Evolutionary conservation across 371 early-diverging fungal species (phyloP).

Genomic region (Mucor lusitanicus): DNA sequence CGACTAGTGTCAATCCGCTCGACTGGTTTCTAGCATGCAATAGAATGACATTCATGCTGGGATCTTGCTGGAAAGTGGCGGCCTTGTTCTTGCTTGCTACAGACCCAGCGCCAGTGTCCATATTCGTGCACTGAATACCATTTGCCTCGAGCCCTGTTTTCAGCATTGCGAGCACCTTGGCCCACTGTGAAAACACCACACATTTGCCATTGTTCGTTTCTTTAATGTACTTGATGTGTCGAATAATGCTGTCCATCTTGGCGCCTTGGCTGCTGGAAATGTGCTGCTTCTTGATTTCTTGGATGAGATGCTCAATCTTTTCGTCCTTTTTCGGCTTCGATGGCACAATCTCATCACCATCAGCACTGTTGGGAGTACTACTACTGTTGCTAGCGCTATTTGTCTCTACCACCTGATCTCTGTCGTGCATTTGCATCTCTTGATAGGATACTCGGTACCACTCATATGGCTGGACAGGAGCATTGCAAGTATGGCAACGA

Average conservation of each 20-base stretch:
- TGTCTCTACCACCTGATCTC: background rate
- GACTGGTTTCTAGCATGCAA: slow-evolving; percentile 58
- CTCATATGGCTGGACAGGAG: slow-evolving; percentile 16
- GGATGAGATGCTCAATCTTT: background rate
- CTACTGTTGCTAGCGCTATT: background rate
- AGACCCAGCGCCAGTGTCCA: slow-evolving; percentile 34
- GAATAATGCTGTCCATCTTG: slow-evolving; percentile 67
- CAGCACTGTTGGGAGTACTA: background rate
- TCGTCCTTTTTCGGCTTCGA: background rate
- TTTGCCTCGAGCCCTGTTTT: slow-evolving; percentile 51
- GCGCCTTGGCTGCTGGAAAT: slow-evolving; percentile 31
- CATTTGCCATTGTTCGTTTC: slow-evolving; percentile 52
- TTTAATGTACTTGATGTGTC: slow-evolving; percentile 58
- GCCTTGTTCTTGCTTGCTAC: slow-evolving; percentile 23
- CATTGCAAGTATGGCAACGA: slow-evolving; percentile 39
- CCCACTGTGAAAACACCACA: slow-evolving; percentile 75
- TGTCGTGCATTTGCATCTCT: slow-evolving; percentile 1
- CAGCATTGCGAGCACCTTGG: slow-evolving; percentile 57
- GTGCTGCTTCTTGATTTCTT: slow-evolving; percentile 8
- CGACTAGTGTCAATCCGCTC: slow-evolving; percentile 45
- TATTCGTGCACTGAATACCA: slow-evolving; percentile 37
- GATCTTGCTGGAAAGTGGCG: slow-evolving; percentile 40
- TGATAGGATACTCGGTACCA: slow-evolving; percentile 34
- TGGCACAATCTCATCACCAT: background rate
- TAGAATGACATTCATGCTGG: slow-evolving; percentile 47